Evolutionary conservation across 257 asterid species (phyloP).

Genomic region (Solanum virginianum): DNA sequence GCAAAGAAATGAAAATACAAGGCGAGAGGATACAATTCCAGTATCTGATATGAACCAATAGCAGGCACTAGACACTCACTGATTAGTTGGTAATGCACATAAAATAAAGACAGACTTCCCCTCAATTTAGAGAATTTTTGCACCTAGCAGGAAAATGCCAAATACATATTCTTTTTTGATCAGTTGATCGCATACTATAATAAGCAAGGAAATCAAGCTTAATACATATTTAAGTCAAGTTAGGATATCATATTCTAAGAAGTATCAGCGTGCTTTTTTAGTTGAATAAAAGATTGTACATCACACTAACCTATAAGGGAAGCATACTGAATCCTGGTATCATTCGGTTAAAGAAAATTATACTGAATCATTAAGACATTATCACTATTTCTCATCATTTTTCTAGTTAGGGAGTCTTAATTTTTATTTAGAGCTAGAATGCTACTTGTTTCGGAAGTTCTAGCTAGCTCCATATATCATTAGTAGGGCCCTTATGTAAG

Average conservation of each 20-base stretch:
- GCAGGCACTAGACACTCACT: not conserved
- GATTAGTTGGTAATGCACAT: not conserved
- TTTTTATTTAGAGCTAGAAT: not conserved
- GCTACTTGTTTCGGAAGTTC: not conserved
- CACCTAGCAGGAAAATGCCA: not conserved
- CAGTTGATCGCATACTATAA: not conserved
- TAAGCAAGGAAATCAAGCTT: not conserved
- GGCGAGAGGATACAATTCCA: not conserved
- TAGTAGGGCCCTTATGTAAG: not conserved
- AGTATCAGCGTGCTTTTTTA: not conserved
- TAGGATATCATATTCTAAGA: not conserved
- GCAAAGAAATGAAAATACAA: not conserved
- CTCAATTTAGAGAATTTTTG: not conserved
- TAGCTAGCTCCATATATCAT: not conserved
- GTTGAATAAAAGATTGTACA: not conserved
- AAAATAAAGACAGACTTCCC: not conserved
- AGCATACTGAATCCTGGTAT: not conserved
- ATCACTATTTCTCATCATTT: not conserved
- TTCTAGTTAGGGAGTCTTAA: not conserved
- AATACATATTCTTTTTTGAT: not conserved
- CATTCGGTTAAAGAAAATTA: not conserved
- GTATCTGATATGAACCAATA: not conserved
- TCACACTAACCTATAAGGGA: not conserved
- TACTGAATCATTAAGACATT: not conserved
- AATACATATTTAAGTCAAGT: not conserved